Conservation (phyloP, 2,329 filamentous ascomycete species). For the Pseudogymnoascus sp. region DNA sequence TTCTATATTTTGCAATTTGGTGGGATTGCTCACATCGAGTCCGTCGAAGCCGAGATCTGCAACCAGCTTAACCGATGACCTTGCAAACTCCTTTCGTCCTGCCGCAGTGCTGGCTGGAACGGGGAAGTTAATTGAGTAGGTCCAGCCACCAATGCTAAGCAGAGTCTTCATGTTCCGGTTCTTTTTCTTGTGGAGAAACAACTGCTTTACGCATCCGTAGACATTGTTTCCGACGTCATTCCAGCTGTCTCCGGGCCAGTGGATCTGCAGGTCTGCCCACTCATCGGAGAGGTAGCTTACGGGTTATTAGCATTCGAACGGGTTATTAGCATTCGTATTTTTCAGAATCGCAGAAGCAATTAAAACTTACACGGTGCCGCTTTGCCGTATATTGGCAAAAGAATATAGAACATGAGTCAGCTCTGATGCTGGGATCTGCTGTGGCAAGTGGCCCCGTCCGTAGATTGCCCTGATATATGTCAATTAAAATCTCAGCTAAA, state of each 20-base stretch:
- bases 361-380: slow-evolving; percentile 61
- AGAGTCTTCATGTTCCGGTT: slow-evolving; percentile 72
- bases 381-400: slow-evolving; percentile 65
- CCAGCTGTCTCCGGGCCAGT: slow-evolving; percentile 62
- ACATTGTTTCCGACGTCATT: slow-evolving; percentile 59
- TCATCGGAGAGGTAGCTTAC: slow-evolving; percentile 54
- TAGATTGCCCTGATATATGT: slow-evolving; percentile 55
- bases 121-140: slow-evolving; percentile 69
- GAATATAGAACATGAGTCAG: slow-evolving; percentile 73
- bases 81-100: slow-evolving; percentile 61
- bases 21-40: slow-evolving; percentile 28
- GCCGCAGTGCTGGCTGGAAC: slow-evolving; percentile 53
- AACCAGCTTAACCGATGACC: slow-evolving; percentile 58
- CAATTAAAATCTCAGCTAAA: not conserved
- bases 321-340: slow-evolving; percentile 11
- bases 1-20: slow-evolving; percentile 1
- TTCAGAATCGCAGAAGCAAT: not conserved
- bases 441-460: slow-evolving; percentile 61
- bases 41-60: slow-evolving; percentile 61
- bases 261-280: slow-evolving; percentile 64
- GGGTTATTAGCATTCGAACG: no score
- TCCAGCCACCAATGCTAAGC: slow-evolving; percentile 76
- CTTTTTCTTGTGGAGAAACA: slow-evolving; percentile 64
- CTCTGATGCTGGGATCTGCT: slow-evolving; percentile 59
- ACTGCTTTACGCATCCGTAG: slow-evolving; percentile 71